A percentile compares a stretch with the other conserved stretches of the same genome.
Evolutionary conservation across 2,329 filamentous ascomycete genomes (phyloP).

Genomic region (Didymella arachidicola): DNA sequence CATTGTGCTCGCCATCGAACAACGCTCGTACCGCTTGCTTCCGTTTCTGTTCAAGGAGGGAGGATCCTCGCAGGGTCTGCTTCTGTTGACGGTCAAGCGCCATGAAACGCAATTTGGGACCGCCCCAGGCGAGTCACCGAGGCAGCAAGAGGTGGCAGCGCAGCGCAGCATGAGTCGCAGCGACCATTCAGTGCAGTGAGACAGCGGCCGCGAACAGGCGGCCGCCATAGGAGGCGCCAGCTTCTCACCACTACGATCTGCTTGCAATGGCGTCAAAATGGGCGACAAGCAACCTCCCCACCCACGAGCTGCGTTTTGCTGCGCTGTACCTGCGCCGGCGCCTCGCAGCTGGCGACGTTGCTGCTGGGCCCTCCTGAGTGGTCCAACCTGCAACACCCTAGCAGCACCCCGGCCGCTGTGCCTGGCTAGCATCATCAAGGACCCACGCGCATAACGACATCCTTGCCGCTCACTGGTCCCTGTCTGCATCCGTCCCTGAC

Average conservation of each 20-base stretch:
- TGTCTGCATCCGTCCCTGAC: conserved; percentile 37
- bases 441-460: conserved; percentile 12
- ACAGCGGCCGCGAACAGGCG: not conserved
- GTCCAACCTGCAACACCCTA: conserved; percentile 18
- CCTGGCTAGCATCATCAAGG: conserved; percentile 29
- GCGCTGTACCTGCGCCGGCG: conserved; percentile 51
- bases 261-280: conserved; percentile 15
- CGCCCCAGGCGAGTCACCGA: conserved; percentile 22
- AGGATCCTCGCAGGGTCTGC: conserved; percentile 44
- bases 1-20: conserved; percentile 21
- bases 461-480: conserved; percentile 38
- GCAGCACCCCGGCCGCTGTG: conserved; percentile 30
- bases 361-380: conserved; percentile 31
- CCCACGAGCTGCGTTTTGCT: conserved; percentile 63
- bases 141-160: conserved; percentile 21
- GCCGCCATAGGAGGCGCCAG: conserved; percentile 2
- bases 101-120: conserved; percentile 44
- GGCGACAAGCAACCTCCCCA: conserved; percentile 23
- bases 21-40: conserved; percentile 37
- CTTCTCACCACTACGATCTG: conserved; percentile 5
- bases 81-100: conserved; percentile 44
- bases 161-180: conserved; percentile 5
- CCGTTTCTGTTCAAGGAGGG: conserved; percentile 36
- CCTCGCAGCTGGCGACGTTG: conserved; percentile 27
- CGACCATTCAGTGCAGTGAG: conserved; percentile 5